Base-by-base conservation (phyloP, 2,329 filamentous ascomycete species). In the Ophiostoma piceae region DNA sequence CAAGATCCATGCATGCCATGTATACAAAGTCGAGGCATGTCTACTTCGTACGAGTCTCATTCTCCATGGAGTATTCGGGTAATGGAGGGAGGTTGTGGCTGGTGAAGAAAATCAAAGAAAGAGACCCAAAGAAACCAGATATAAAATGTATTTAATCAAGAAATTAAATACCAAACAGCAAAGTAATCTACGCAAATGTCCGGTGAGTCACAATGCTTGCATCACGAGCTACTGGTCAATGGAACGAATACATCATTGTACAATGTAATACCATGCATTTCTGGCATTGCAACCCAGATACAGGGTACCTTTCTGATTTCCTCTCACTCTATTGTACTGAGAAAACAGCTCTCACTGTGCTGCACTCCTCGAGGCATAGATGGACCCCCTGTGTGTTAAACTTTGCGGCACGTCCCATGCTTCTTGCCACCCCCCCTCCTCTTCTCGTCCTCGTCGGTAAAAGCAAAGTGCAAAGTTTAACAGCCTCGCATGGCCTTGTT, bases 401-500 rank as follows among this genome's bases (percentile, higher is more conserved):
- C 22, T 57, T 57, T 57, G 51, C 51, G 51, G 51, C n/a, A 57
- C n/a, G 51, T 57, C 51, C 51, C 51, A 57, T 57, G 51, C 5
- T 57, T 57, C 22, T 57, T 26, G 51, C 51, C 22, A 57, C 51
- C 51, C 51, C 51, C 47, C 51, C 51, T 26, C n/a, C 51, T 26
- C 51, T 26, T 57, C 51, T 26, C 2, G 3, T 57, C 22, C 51
- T 26, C 26, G 51, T 57, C 51, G 51, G 51, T 57, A 57, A 22
- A 22, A 12, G 9, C 2, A 47, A 47, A 47, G 16, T 47, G 43
- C 19, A 4, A 11, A 57, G 51, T 57, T 26, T 14, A 57, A 57
- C 51, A 57, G 51, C 51, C 51, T 57, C 51, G 51, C 22, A 57
- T 57, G n/a, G 51, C n/a, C n/a, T 57, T 57, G 51, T 57, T 14